Evolutionary conservation across 1,284 basidiomycete genomes (phyloP).

Genomic region (Anthracocystis walkeri): DNA sequence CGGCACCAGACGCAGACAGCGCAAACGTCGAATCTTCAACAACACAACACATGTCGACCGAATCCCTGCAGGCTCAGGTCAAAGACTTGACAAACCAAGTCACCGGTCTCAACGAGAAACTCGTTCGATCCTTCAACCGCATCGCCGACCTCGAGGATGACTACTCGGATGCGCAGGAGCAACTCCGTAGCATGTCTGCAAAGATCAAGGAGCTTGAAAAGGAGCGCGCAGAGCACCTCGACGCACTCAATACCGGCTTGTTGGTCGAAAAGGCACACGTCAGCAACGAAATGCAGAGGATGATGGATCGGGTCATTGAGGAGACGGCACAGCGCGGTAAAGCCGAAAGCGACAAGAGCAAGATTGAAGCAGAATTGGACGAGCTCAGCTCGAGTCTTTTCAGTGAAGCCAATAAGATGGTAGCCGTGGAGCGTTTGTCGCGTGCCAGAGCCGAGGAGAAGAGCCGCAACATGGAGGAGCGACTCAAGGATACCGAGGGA

Average conservation of each 20-base stretch:
- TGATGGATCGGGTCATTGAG: constrained; percentile 93
- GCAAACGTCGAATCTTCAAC: constrained; percentile 73
- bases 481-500: constrained; percentile 85
- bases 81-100: constrained; percentile 89
- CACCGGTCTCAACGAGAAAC: constrained; percentile 87
- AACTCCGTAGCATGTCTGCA: constrained; percentile 73
- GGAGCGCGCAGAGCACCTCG: constrained; percentile 71
- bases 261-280: constrained; percentile 91
- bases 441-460: constrained; percentile 83
- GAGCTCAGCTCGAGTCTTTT: constrained; percentile 84
- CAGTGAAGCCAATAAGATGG: constrained; percentile 72
- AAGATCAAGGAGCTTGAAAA: constrained; percentile 73
- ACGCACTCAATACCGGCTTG: constrained; percentile 77
- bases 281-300: constrained; percentile 86
- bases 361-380: constrained; percentile 76
- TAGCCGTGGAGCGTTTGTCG: constrained; percentile 86
- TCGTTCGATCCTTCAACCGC: constrained; percentile 89
- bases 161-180: constrained; percentile 79
- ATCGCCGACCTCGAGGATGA: constrained; percentile 94
- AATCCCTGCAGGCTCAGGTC: constrained; percentile 81
- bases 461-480: constrained; percentile 81
- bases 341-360: constrained; percentile 79
- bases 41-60: constrained; percentile 70
- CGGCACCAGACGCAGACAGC: constrained; percentile 23
- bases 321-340: constrained; percentile 90